Conservation (phyloP, 2,329 filamentous ascomycete species). For the Exophiala viscosa region DNA sequence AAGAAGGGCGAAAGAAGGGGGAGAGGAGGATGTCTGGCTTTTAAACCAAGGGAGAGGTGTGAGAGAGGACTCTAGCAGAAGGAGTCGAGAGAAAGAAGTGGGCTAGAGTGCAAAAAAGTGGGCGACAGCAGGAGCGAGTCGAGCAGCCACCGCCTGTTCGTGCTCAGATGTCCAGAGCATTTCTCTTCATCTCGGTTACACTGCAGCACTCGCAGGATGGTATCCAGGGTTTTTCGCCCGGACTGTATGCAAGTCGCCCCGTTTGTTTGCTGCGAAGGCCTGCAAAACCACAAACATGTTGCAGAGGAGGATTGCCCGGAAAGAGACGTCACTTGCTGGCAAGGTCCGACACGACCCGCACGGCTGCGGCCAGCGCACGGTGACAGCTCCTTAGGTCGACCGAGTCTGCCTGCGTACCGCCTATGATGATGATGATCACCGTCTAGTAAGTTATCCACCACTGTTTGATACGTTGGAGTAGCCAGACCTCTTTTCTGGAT, state of each 20-base stretch:
- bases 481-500: not conserved
- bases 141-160: not conserved
- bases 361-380: constrained; percentile 7
- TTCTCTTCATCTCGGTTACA: not conserved
- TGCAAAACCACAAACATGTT: not conserved
- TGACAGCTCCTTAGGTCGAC: not conserved
- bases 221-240: not conserved
- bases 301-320: not conserved
- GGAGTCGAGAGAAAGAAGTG: not conserved
- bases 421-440: constrained; percentile 7
- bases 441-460: not conserved
- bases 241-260: constrained; percentile 1
- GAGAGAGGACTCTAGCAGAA: constrained; percentile 3
- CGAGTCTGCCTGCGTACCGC: not conserved
- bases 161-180: not conserved
- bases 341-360: constrained; percentile 11
- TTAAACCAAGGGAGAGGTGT: constrained; percentile 27
- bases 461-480: not conserved
- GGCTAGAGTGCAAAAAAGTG: not conserved
- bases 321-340: constrained; percentile 2
- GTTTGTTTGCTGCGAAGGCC: constrained; percentile 2
- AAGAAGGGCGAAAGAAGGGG: constrained; percentile 11
- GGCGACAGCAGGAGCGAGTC: not conserved
- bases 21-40: constrained; percentile 26
- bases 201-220: not conserved